Base-by-base conservation (phyloP, 768 basidiomycete species). In the Pholiota conissans region DNA sequence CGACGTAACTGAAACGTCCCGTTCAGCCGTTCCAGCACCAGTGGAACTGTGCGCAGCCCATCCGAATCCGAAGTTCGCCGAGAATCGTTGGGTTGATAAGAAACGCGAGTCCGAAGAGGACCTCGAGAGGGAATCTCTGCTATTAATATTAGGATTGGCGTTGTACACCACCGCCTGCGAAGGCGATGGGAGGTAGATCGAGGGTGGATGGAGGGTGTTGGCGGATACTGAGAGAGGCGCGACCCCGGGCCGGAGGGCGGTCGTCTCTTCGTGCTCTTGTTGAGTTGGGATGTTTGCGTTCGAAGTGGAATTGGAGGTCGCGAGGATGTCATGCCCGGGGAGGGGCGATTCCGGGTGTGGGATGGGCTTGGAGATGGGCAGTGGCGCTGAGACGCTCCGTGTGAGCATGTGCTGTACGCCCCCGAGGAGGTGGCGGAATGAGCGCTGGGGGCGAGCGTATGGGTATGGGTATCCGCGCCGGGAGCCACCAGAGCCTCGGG, bases 331-430 rank as follows among this genome's bases (percentile, higher is more conserved):
- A 6, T 59, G 62, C 20, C 62, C 60, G 3, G 64, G 64, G 10
- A 63, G 58, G 3, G 62, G 61, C 7, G 24, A 40, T 6, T 62
- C 60, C 5, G 60, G 60, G 10, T 55, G 58, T 10, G 52, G 48
- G 14, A 63, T 60, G 16, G 60, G 60, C 13, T 53, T 52, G 7
- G 64, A 63, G 29, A 63, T 61, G 39, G 37, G 8, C 5, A 47
- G 55, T 8, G 59, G 59, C 10, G 49, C 30, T 2, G 55, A 37
- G 20, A 39, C 39, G 47, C 42, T 57, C 40, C 56, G 26, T 50
- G 40, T 45, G 26, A 52, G 30, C 20, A 16, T 11, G 40, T 40
- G 35, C 26, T 49, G 42, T 14, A 35, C 14, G 24, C 11, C 14
- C 22, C 7, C 13, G 32, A 39, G 37, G 3, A 55, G 20, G 28